A percentile compares a stretch with the other conserved stretches of the same genome.
These are phyloP conservation scores for Penicilliopsis zonata DNA, from an alignment of 495 filamentous ascomycete genomes.

Conservation along the genomic window DNA sequence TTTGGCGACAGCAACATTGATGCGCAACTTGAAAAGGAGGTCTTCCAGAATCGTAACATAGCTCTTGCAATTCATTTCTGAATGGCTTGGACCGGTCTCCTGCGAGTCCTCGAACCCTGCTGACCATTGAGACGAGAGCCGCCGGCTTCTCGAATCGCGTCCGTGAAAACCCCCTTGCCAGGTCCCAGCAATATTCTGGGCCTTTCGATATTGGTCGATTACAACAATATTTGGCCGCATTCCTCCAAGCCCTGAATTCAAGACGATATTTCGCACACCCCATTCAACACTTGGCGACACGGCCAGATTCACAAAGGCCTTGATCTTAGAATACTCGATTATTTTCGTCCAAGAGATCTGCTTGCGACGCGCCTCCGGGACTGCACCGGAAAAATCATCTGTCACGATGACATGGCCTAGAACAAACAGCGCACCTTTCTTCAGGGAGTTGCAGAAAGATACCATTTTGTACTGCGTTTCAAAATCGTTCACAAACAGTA, in stretches of 20 bases:
- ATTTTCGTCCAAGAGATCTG: conserved; percentile 76
- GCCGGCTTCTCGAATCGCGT: conserved; percentile 14
- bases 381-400: conserved; percentile 63
- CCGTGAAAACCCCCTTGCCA: conserved; percentile 10
- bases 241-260: conserved; percentile 75
- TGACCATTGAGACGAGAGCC: conserved; percentile 8
- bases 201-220: conserved; percentile 55
- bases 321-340: conserved; percentile 77
- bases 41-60: conserved; percentile 84
- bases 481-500: conserved; percentile 74
- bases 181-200: conserved; percentile 40
- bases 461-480: conserved; percentile 68
- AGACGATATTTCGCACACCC: conserved; percentile 71
- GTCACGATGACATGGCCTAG: conserved; percentile 81
- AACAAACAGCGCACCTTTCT: conserved; percentile 78
- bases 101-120: conserved; percentile 5
- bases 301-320: conserved; percentile 78
- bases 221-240: conserved; percentile 87
- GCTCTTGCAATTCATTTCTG: conserved; percentile 48
- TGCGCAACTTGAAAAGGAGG: conserved; percentile 59
- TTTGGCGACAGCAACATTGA: conserved; percentile 78
- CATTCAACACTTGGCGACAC: conserved; percentile 75
- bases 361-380: conserved; percentile 70
- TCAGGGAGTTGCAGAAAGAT: conserved; percentile 84
- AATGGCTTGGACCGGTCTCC: conserved; percentile 43